Evolutionary conservation across 2,329 filamentous ascomycete genomes (phyloP).

Genomic region (Penicillium thymicola): DNA sequence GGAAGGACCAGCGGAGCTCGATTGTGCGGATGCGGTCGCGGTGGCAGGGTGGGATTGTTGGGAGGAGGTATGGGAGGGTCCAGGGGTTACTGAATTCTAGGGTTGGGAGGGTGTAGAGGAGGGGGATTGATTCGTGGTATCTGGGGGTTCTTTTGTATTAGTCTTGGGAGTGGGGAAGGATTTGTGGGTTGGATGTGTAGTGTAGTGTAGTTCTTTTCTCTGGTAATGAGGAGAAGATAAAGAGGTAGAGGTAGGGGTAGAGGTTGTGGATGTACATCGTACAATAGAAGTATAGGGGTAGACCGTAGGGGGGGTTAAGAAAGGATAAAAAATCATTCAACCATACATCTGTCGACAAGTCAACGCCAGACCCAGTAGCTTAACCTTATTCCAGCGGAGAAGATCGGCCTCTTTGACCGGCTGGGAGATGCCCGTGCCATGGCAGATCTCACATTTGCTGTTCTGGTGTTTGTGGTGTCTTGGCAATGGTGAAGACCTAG

Average conservation of each 20-base stretch:
- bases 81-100: constrained; percentile 43
- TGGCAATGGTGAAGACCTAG: background rate
- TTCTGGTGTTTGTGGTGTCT: background rate
- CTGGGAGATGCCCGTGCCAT: constrained; percentile 28
- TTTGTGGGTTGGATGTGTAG: background rate
- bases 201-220: too few species aligned
- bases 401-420: constrained; percentile 24
- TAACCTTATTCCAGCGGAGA: background rate
- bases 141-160: constrained; percentile 16
- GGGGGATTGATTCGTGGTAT: constrained; percentile 35
- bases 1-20: constrained; percentile 41
- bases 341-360: constrained; percentile 38
- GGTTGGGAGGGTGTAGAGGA: constrained; percentile 35
- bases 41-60: constrained; percentile 30
- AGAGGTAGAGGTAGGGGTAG: background rate
- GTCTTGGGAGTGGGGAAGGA: background rate
- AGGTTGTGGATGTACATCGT: background rate
- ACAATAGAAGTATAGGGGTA: background rate
- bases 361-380: constrained; percentile 30
- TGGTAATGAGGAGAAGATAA: background rate
- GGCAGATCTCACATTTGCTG: constrained; percentile 33
- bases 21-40: constrained; percentile 33
- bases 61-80: constrained; percentile 38
- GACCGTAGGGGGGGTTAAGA: too few species aligned
- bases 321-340: background rate